Conservation (phyloP, 2,329 filamentous ascomycete genomes). For the Tolypocladium endophyticum region DNA sequence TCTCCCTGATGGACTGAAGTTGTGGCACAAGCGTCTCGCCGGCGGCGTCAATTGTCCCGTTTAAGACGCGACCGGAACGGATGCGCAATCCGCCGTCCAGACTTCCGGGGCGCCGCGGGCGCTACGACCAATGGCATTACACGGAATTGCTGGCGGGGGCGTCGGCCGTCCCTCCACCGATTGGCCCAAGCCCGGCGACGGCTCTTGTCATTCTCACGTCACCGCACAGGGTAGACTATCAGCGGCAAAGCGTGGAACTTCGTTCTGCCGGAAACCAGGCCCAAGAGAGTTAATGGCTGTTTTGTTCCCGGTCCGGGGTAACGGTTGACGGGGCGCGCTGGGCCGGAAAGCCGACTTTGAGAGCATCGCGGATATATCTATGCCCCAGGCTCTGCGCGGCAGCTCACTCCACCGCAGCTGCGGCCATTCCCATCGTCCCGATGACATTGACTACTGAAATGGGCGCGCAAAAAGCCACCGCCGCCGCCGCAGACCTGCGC, state of each 20-base stretch:
- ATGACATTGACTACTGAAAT: background rate
- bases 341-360: background rate
- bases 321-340: background rate
- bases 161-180: background rate
- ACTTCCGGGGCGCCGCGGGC: background rate
- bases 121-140: background rate
- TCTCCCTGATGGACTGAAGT: background rate
- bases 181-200: background rate
- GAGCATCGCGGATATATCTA: background rate
- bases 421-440: background rate
- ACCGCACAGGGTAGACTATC: background rate
- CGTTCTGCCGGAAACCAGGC: background rate
- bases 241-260: background rate
- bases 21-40: background rate
- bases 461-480: background rate
- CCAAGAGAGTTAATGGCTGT: background rate
- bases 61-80: background rate
- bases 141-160: background rate
- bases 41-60: background rate
- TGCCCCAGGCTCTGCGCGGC: background rate
- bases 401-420: background rate
- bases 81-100: background rate
- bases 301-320: background rate
- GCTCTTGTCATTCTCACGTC: background rate
- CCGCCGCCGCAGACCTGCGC: background rate